These are phyloP conservation scores for Ustilago vetiveriae DNA, from an alignment of 1,284 basidiomycete genomes.

Conservation along the genomic window DNA sequence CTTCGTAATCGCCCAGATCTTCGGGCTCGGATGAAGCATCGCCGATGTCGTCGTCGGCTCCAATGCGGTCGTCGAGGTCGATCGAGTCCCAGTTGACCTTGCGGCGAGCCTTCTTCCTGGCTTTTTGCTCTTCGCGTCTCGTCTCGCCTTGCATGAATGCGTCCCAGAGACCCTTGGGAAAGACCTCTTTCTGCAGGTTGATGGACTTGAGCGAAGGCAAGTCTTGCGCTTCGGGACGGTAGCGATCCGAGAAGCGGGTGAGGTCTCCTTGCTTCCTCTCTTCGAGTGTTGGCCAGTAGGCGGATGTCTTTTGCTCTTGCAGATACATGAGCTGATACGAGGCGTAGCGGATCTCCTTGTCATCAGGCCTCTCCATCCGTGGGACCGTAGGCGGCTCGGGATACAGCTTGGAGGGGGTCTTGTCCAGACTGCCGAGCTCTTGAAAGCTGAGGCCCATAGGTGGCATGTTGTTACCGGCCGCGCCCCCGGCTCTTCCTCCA, in stretches of 20 bases:
- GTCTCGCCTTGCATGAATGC: conserved; percentile 60
- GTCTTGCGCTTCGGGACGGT: conserved; percentile 51
- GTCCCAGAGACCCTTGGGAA: conserved; percentile 62
- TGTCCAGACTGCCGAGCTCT: conserved; percentile 46
- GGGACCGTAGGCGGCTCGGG: conserved; percentile 34
- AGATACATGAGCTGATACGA: conserved; percentile 51
- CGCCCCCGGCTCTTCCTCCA: conserved; percentile 35
- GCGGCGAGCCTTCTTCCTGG: conserved; percentile 37
- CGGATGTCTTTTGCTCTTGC: conserved; percentile 48
- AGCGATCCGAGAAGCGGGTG: conserved; percentile 58
- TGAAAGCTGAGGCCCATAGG: conserved; percentile 49
- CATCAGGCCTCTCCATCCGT: conserved; percentile 41
- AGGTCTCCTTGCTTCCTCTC: conserved; percentile 51
- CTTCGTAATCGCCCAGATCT: conserved; percentile 63
- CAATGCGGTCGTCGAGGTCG: conserved; percentile 51
- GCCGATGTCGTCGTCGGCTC: conserved; percentile 53
- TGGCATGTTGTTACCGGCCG: conserved; percentile 36
- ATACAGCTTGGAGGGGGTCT: conserved; percentile 51
- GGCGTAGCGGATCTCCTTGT: conserved; percentile 47
- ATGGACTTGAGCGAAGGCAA: conserved; percentile 50
- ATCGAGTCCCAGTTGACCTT: conserved; percentile 61
- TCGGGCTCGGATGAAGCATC: conserved; percentile 58
- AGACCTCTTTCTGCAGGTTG: conserved; percentile 57
- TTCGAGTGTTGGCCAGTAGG: conserved; percentile 47
- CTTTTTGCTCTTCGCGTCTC: conserved; percentile 46